These are phyloP conservation scores for Leersia perrieri DNA, from an alignment of 176 grass and related monocot genomes.

Conservation along the genomic window DNA sequence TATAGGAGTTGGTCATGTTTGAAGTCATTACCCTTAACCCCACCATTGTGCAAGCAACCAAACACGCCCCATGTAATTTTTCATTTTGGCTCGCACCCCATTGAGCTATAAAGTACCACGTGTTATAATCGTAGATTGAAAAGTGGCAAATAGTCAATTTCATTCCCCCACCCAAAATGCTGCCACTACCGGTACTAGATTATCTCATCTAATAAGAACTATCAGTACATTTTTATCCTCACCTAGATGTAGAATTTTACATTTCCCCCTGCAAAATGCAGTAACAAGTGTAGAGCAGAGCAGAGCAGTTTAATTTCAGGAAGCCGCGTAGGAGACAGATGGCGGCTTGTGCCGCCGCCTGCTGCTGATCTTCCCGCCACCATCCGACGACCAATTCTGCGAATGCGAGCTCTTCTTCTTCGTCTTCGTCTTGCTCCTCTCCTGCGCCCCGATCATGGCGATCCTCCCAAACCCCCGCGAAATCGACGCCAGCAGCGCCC, in stretches of 20 bases:
- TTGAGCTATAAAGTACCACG: no score
- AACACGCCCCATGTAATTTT: no score
- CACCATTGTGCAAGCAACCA: no score
- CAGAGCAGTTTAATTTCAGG: neutral
- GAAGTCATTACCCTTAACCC: no score
- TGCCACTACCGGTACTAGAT: neutral
- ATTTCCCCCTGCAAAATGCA: no score
- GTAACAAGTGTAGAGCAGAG: no score
- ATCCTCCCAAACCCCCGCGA: slow-evolving; percentile 71
- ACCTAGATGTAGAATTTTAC: no score
- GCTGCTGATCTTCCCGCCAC: neutral
- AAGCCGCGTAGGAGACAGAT: neutral
- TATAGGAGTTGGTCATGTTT: no score
- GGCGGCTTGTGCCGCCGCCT: neutral
- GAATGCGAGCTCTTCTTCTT: slow-evolving; percentile 32
- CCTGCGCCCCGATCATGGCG: slow-evolving; percentile 29
- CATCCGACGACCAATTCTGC: neutral
- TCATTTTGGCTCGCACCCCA: no score
- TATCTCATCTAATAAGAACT: neutral
- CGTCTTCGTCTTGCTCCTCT: neutral
- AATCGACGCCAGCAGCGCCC: slow-evolving; percentile 66
- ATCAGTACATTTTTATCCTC: neutral
- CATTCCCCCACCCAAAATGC: neutral
- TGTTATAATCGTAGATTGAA: no score
- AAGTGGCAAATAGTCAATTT: no score